Evolutionary conservation across 805 yeast genomes (phyloP).

Genomic region (Sugiyamaella americana): DNA sequence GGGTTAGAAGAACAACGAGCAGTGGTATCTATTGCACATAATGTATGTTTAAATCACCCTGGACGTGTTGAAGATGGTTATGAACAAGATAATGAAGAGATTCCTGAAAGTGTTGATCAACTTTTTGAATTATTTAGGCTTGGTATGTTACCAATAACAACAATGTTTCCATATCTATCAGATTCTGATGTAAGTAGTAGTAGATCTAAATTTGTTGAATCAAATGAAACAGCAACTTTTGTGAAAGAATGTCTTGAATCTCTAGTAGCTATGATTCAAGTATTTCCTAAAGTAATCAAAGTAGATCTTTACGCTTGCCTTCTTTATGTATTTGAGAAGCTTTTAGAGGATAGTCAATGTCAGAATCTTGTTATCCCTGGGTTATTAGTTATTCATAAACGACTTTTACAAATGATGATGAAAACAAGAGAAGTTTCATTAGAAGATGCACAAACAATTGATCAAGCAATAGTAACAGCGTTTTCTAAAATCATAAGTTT

Average conservation of each 20-base stretch:
- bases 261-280: constrained; percentile 55
- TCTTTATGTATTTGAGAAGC: constrained; percentile 53
- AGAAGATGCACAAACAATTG: constrained; percentile 27
- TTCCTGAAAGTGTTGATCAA: constrained; percentile 61
- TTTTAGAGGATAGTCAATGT: constrained; percentile 41
- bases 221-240: constrained; percentile 35
- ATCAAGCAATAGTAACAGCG: constrained; percentile 25
- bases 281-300: constrained; percentile 62
- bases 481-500: constrained; percentile 15
- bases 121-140: constrained; percentile 75
- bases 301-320: constrained; percentile 67
- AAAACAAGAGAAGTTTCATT: constrained; percentile 13
- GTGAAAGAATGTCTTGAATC: constrained; percentile 44
- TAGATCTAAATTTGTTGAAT: constrained; percentile 20
- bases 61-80: constrained; percentile 17
- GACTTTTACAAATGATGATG: constrained; percentile 32
- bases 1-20: constrained; percentile 40
- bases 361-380: constrained; percentile 45
- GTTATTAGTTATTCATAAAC: constrained; percentile 46
- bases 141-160: constrained; percentile 54
- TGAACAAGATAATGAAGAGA: constrained; percentile 34
- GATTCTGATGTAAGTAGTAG: constrained; percentile 16
- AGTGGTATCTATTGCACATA: constrained; percentile 51
- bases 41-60: constrained; percentile 45
- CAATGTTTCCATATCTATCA: constrained; percentile 21